Evolutionary conservation across 2,329 filamentous ascomycete genomes (phyloP).

Genomic region (Pseudogymnoascus sp.): DNA sequence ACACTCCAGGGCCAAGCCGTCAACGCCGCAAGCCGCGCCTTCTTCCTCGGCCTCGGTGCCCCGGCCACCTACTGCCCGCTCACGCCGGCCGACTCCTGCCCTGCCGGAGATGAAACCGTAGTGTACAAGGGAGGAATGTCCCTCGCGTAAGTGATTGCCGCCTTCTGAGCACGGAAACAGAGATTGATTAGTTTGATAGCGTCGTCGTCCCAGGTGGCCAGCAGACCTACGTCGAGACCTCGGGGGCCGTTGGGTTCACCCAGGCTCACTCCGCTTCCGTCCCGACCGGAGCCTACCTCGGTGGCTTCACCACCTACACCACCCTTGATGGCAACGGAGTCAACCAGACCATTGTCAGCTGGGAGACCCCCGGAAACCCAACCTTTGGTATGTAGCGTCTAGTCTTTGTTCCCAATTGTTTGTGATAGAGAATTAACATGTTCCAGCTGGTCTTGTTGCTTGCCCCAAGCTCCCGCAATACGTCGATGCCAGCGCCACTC

Average conservation of each 20-base stretch:
- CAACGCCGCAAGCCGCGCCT: slow-evolving; percentile 38
- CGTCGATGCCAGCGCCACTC: slow-evolving; percentile 18
- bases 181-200: slow-evolving; percentile 17
- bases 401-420: slow-evolving; percentile 21
- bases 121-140: slow-evolving; percentile 30
- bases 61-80: slow-evolving; percentile 42
- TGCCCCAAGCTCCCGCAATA: slow-evolving; percentile 17
- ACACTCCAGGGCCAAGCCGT: slow-evolving; percentile 37
- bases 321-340: slow-evolving; percentile 12
- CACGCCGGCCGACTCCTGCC: slow-evolving; percentile 33
- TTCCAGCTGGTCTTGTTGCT: slow-evolving; percentile 24
- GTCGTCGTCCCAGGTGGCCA: slow-evolving; percentile 56
- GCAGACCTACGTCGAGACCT: slow-evolving; percentile 46
- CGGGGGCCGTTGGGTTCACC: slow-evolving; percentile 49
- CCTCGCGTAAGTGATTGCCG: slow-evolving; percentile 24
- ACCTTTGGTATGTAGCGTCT: slow-evolving; percentile 7
- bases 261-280: slow-evolving; percentile 43
- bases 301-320: slow-evolving; percentile 37
- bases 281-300: slow-evolving; percentile 41
- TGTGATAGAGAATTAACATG: slow-evolving; percentile 24
- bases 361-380: not conserved
- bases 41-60: slow-evolving; percentile 40
- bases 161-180: not conserved
- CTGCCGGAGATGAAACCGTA: slow-evolving; percentile 38
- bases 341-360: not conserved